These are phyloP conservation scores for Trypanosoma grayi DNA, from an alignment of 208 protist species.

Conservation along the genomic window DNA sequence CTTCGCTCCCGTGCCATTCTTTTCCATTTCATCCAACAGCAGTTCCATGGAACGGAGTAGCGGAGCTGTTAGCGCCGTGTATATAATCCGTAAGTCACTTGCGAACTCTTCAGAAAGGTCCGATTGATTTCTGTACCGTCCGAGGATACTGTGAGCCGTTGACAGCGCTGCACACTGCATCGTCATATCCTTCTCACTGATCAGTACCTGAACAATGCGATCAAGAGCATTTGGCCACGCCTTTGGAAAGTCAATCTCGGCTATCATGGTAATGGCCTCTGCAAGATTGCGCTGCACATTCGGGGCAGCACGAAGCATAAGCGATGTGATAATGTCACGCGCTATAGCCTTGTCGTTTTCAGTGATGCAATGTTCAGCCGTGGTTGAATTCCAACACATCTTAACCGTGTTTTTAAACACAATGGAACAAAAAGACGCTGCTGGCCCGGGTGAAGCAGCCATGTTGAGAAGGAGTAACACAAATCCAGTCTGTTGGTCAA, in stretches of 20 bases:
- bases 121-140: constrained; percentile 72
- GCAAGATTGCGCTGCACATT: constrained; percentile 85
- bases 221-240: constrained; percentile 83
- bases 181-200: constrained; percentile 27
- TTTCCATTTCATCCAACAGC: constrained; percentile 13
- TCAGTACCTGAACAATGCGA: constrained; percentile 55
- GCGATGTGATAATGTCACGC: constrained; percentile 46
- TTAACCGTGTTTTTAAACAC: constrained; percentile 88
- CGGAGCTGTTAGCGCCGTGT: constrained; percentile 40
- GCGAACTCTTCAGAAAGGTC: constrained; percentile 60
- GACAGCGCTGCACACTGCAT: constrained; percentile 66
- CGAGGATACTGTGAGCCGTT: constrained; percentile 89
- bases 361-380: constrained; percentile 76
- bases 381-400: constrained; percentile 69
- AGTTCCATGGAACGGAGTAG: constrained; percentile 25
- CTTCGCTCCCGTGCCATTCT: constrained; percentile 9
- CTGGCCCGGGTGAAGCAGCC: constrained; percentile 23
- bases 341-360: constrained; percentile 66
- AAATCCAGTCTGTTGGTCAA: constrained; percentile 73
- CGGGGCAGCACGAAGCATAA: constrained; percentile 53
- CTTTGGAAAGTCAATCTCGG: constrained; percentile 89
- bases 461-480: constrained; percentile 57
- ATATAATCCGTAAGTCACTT: constrained; percentile 64
- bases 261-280: constrained; percentile 88
- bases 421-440: constrained; percentile 66